Evolutionary conservation across 2,329 filamentous ascomycete species (phyloP), one percentile per base, ranked within the genome.

Genomic region (Hypoxylon sp.): DNA sequence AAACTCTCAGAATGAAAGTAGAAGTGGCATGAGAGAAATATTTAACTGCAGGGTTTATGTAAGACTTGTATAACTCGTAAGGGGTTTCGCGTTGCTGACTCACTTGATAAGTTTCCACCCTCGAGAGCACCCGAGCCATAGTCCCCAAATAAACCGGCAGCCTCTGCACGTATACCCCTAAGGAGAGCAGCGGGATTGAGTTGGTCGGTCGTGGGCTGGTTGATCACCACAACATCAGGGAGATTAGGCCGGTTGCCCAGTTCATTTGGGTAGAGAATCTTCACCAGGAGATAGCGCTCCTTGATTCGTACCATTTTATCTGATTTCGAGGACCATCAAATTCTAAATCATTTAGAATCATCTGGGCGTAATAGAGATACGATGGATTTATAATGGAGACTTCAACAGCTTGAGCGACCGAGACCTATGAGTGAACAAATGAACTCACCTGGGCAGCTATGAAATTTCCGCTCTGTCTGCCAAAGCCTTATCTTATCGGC

Each of bases 21-120:
- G 93, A 97, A 0, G 96, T 99, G n/a, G 94, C 92, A 2, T 90
- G 85, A 0, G 94, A 97, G 57, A 97, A 86, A 79, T 99, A 99
- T 84, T 97, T 97, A 59, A 99, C 93, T 95, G 72, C 13, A 33
- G 42, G 31, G 35, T 22, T 56, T 7, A 35, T 22, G 72, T 80
- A 63, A 80, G 75, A 61, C 46, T 46, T 2, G 33, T 55, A 40
- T 54, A 17, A 31, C 54, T 40, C 7, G 7, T 27, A 13, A 60
- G 31, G 42, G 30, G 22, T 22, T 33, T 35, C 13, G n/a, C 42
- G 20, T 17, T 17, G 37, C 64, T 30, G 51, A 74, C 81, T 66
- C 81, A 94, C 94, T 88, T 76, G 89, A 87, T 5, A 97, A 81
- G 65, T 88, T 90, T 2, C 76, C 75, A 2, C 89, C 88, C 13